Evolutionary conservation across 2,329 filamentous ascomycete species (phyloP).

Genomic region (Escovopsis sp.): DNA sequence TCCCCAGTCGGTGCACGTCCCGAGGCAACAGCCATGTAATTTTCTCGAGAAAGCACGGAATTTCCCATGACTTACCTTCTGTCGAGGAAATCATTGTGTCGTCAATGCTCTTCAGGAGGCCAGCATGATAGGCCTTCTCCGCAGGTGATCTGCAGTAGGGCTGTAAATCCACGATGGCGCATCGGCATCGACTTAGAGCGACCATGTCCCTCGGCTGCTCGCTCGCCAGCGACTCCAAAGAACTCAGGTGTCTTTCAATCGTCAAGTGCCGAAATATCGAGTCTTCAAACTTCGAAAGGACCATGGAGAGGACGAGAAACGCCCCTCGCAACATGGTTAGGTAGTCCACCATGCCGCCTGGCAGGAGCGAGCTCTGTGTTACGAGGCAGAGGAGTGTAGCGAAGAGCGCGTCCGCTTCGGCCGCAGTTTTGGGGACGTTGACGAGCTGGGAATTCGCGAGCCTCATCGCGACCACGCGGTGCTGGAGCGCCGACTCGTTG

Average conservation of each 20-base stretch:
- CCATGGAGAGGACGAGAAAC: conserved; percentile 9
- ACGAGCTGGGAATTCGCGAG: conserved; percentile 20
- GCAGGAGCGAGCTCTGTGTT: conserved; percentile 22
- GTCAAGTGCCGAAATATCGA: conserved; percentile 13
- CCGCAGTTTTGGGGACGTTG: conserved; percentile 10
- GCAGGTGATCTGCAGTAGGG: conserved; percentile 7
- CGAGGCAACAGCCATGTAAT: neutral
- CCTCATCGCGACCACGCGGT: conserved; percentile 21
- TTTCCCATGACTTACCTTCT: conserved; percentile 7
- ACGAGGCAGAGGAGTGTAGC: conserved; percentile 20
- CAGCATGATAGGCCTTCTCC: conserved; percentile 9
- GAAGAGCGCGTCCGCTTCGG: conserved; percentile 22
- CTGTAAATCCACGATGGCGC: conserved; percentile 8
- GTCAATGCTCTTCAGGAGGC: conserved; percentile 7
- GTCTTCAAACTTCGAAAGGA: conserved; percentile 9
- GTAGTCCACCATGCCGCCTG: conserved; percentile 24
- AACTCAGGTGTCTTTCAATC: conserved; percentile 12
- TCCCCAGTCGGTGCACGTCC: too few relatives aligned
- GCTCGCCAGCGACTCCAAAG: conserved; percentile 8
- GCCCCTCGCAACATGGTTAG: conserved; percentile 20
- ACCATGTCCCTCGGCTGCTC: conserved; percentile 11
- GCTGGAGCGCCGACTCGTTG: conserved; percentile 17
- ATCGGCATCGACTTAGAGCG: conserved; percentile 9
- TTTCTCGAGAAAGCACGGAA: too few relatives aligned
- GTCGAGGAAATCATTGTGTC: conserved; percentile 7